A percentile compares a stretch with the other conserved stretches of the same genome.
These are phyloP conservation scores for Larix kaempferi DNA, from an alignment of 75 land plant species.

Conservation along the genomic window DNA sequence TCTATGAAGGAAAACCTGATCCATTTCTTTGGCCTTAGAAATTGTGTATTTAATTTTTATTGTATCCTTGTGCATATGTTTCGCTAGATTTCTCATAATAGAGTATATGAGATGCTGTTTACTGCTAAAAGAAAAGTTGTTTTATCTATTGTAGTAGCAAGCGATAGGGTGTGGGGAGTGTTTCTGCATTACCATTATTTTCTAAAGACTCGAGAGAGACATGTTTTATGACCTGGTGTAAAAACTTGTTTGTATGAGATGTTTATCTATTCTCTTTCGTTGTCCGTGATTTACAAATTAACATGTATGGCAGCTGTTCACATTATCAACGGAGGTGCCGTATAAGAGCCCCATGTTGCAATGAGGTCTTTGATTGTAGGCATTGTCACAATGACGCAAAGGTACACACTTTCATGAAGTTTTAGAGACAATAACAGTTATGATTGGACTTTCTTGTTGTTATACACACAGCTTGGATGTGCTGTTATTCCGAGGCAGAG, in stretches of 20 bases:
- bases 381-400: constrained; percentile 90
- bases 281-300: background rate
- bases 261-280: background rate
- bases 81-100: too few species aligned
- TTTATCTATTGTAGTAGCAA: background rate
- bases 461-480: background rate
- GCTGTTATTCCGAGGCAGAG: background rate
- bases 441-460: background rate
- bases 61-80: too few species aligned
- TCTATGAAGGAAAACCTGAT: too few species aligned
- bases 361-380: constrained; percentile 78
- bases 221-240: background rate
- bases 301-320: constrained; percentile 37
- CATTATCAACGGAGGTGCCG: constrained; percentile 78
- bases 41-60: too few species aligned
- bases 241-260: background rate
- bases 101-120: background rate
- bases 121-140: background rate
- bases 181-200: background rate
- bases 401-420: constrained; percentile 20
- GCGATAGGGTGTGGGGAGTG: background rate
- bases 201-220: background rate
- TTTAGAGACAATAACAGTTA: background rate
- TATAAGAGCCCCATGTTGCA: constrained; percentile 84
- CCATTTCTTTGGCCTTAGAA: too few species aligned